These are phyloP conservation scores for Sporothrix dimorphospora DNA, from an alignment of 2,329 filamentous ascomycete genomes.

Conservation along the genomic window DNA sequence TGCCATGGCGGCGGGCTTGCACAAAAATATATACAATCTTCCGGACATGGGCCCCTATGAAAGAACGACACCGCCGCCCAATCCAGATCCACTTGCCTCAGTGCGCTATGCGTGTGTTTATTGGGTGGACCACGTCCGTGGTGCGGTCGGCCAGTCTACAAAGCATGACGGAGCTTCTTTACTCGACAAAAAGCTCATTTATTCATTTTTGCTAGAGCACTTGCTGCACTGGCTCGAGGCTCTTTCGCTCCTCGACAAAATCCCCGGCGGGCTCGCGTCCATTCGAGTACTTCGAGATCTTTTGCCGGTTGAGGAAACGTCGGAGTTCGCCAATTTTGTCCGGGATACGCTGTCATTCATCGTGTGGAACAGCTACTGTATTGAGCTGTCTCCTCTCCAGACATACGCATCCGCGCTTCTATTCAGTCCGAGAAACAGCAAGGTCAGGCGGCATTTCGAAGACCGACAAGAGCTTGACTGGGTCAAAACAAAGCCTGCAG, in stretches of 20 bases:
- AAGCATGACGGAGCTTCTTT: background rate
- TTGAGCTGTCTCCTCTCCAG: background rate
- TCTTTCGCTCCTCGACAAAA: background rate
- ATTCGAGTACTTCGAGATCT: background rate
- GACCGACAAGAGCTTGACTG: background rate
- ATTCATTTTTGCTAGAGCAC: constrained; percentile 2
- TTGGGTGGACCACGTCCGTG: constrained; percentile 12
- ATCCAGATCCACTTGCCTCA: background rate
- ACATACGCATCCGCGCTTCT: background rate
- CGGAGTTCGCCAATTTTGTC: background rate
- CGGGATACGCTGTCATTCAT: background rate
- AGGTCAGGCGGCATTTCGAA: background rate
- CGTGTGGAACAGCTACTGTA: background rate
- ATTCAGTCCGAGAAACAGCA: constrained; percentile 1
- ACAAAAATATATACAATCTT: constrained; percentile 24
- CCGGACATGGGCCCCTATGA: background rate
- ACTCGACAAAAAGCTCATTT: background rate
- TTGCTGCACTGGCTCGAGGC: constrained; percentile 25
- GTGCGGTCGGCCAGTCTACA: background rate
- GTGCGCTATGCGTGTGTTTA: constrained; percentile 19
- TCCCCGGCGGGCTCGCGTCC: background rate
- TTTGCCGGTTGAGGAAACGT: background rate
- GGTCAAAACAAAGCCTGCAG: background rate
- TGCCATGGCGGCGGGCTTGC: background rate
- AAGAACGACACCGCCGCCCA: background rate